Evolutionary conservation across 179 eudicot genomes (phyloP).

Genomic region (Spinacia oleracea): DNA sequence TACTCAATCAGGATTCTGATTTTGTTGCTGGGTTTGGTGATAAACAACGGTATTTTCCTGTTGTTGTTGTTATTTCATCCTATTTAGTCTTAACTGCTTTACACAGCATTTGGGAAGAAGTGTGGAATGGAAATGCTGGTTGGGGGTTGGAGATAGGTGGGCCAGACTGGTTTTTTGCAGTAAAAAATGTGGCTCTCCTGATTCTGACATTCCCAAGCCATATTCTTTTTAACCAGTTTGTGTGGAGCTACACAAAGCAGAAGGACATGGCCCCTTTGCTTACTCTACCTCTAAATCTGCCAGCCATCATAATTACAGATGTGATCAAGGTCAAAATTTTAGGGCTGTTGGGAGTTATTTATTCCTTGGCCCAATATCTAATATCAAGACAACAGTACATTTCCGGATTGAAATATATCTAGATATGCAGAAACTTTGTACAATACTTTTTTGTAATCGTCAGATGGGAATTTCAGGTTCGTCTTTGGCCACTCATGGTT

Average conservation of each 20-base stretch:
- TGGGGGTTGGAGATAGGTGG: constrained; percentile 97
- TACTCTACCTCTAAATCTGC: constrained; percentile 84
- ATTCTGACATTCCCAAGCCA: constrained; percentile 89
- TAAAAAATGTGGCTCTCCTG: constrained; percentile 86
- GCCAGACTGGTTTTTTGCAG: constrained; percentile 86
- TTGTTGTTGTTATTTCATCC: constrained; percentile 64
- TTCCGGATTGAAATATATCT: constrained; percentile 92
- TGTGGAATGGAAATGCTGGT: constrained; percentile 88
- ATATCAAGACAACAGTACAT: constrained; percentile 91
- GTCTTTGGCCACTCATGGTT: constrained; percentile 19
- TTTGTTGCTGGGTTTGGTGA: constrained; percentile 98
- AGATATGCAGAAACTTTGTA: constrained; percentile 36
- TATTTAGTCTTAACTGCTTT: constrained; percentile 76
- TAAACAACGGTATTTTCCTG: constrained; percentile 96
- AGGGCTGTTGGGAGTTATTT: constrained; percentile 87
- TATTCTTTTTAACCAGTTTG: constrained; percentile 85
- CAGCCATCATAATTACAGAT: constrained; percentile 76
- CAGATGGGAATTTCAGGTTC: constrained; percentile 28
- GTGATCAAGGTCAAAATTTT: constrained; percentile 81
- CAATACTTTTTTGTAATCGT: constrained; percentile 27
- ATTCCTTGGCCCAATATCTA: constrained; percentile 84
- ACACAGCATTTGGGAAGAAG: constrained; percentile 83
- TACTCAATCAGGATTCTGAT: constrained; percentile 96
- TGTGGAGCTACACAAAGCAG: constrained; percentile 86
- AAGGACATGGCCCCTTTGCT: constrained; percentile 68